phyloP scores from a whole-genome alignment of 169 alveolate species.

The Cryptosporidium parvum region DNA sequence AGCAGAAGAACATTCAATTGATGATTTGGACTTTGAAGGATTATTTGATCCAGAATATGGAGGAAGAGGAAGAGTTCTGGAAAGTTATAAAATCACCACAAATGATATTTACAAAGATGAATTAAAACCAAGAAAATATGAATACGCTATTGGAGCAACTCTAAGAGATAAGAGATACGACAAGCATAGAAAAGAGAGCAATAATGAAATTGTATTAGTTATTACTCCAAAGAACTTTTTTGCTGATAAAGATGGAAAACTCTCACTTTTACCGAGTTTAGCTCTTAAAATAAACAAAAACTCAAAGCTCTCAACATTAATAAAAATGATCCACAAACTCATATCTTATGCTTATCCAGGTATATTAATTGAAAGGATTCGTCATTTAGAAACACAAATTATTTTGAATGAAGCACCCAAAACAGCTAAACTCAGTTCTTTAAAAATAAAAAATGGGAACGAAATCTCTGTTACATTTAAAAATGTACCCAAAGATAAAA shows the following conservation, averaged over 20 bases:
- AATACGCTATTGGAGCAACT: constrained; percentile 49
- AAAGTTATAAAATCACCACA: background rate
- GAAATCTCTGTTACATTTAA: constrained; percentile 36
- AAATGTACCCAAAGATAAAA: constrained; percentile 1
- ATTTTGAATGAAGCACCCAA: constrained; percentile 22
- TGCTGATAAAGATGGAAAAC: constrained; percentile 51
- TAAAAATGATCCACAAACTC: constrained; percentile 19
- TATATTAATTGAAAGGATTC: constrained; percentile 13
- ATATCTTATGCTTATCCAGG: constrained; percentile 6
- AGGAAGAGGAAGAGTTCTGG: constrained; percentile 5
- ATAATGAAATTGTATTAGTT: constrained; percentile 23
- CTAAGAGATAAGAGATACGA: constrained; percentile 1
- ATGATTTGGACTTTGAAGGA: constrained; percentile 47
- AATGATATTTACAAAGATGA: constrained; percentile 18
- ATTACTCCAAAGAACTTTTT: constrained; percentile 69
- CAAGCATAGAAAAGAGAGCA: background rate
- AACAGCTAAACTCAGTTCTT: background rate
- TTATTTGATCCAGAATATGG: constrained; percentile 4
- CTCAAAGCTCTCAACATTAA: background rate
- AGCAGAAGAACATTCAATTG: constrained; percentile 46
- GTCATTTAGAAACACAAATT: constrained; percentile 23
- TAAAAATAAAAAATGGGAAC: constrained; percentile 39
- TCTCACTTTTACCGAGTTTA: constrained; percentile 21
- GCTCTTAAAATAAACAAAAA: constrained; percentile 38
- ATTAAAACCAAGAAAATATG: constrained; percentile 2